Percentiles rank a stretch among this genome's conserved stretches.
These are phyloP conservation scores for Fusarium sp. DNA, from an alignment of 2,329 filamentous ascomycete genomes.

Conservation along the genomic window DNA sequence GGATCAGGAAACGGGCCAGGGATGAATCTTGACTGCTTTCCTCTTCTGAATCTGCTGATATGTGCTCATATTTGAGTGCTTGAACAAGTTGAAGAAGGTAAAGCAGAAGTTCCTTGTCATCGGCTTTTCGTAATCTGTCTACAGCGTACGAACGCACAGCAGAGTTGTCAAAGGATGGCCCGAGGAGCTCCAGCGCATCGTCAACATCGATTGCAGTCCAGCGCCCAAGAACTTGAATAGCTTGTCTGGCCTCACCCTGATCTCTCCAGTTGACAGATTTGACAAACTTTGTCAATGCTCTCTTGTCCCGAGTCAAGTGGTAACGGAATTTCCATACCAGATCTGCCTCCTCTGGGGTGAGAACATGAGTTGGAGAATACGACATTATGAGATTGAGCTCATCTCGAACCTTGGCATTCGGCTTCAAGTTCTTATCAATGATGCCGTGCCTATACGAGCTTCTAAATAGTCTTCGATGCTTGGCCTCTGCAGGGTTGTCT, in stretches of 20 bases:
- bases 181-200: slow-evolving; percentile 91
- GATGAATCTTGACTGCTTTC: slow-evolving; percentile 79
- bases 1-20: slow-evolving; percentile 86
- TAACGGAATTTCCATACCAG: slow-evolving; percentile 98
- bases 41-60: slow-evolving; percentile 63
- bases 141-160: slow-evolving; percentile 93
- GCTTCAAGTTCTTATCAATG: slow-evolving; percentile 92
- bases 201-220: slow-evolving; percentile 99
- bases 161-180: slow-evolving; percentile 88
- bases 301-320: slow-evolving; percentile 90
- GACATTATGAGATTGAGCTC: slow-evolving; percentile 90
- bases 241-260: slow-evolving; percentile 83
- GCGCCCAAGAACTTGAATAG: slow-evolving; percentile 85
- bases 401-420: slow-evolving; percentile 93
- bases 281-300: slow-evolving; percentile 93
- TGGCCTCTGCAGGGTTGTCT: slow-evolving; percentile 94
- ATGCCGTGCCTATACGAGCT: slow-evolving; percentile 92
- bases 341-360: slow-evolving; percentile 92
- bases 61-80: slow-evolving; percentile 91
- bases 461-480: slow-evolving; percentile 89
- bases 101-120: slow-evolving; percentile 88
- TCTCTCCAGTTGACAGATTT: slow-evolving; percentile 97
- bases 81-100: slow-evolving; percentile 96
- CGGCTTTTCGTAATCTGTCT: slow-evolving; percentile 87
- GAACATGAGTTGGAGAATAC: slow-evolving; percentile 88